Evolutionary conservation across 257 asterid genomes (phyloP), one percentile per base, ranked within the genome.

Genomic region (Lycium barbarum): DNA sequence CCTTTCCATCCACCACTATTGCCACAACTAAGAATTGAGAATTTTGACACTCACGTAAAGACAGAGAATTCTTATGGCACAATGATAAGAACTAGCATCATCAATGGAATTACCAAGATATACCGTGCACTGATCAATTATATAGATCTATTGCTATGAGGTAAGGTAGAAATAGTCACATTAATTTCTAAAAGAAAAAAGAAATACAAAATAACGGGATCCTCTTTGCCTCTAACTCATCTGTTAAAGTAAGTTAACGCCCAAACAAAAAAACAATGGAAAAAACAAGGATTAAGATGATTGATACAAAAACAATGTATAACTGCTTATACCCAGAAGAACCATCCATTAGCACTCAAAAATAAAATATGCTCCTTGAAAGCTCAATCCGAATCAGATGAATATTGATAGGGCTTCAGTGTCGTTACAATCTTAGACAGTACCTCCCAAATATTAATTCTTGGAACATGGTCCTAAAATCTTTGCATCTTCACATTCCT

Each of bases 171-270:
- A 6, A 47, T 45, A 20, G 33, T n/a, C 22, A 14, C 22, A 49
- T 49, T 51, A 49, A 74, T 49, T 74, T 49, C 33, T 58, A 58
- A n/a, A n/a, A n/a, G n/a, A n/a, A n/a, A n/a, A n/a, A n/a, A n/a
- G n/a, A n/a, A n/a, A n/a, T n/a, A n/a, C 45, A 12, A 62, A 10
- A 17, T 59, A 65, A 26, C 18, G 63, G 1, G 45, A 35, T 33
- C 73, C 73, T 63, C 7, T 66, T 66, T 47, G 14, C 62, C 81
- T 22, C 45, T 22, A 47, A 6, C 7, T 15, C 26, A 74, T 74
- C 81, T 12, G 43, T 62, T 74, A 74, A 74, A 74, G 62, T 43
- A 74, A 74, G 81, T 74, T 13, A 7, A 74, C 22, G 17, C 7
- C 43, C n/a, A 26, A 51, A 1, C 13, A 40, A 47, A 43, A 3